These are phyloP conservation scores for Coix lacrymajobi DNA, from an alignment of 176 grass and related monocot genomes.

Conservation along the genomic window DNA sequence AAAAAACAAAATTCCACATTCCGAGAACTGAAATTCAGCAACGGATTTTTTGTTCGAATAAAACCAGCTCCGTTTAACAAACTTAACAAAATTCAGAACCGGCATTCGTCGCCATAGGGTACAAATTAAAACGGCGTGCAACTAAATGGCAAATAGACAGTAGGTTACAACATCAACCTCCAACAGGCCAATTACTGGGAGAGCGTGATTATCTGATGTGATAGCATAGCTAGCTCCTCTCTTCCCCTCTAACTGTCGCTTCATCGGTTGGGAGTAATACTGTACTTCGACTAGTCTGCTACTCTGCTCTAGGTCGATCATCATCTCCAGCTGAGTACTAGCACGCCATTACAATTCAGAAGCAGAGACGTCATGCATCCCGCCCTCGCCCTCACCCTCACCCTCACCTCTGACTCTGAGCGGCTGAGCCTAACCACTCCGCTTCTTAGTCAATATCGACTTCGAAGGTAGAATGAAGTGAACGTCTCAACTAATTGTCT, in stretches of 20 bases:
- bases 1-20: not conserved
- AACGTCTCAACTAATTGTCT: constrained; percentile 8
- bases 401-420: not conserved
- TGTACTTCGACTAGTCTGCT: not conserved
- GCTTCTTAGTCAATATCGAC: not conserved
- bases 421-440: not conserved
- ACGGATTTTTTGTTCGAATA: not conserved
- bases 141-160: not conserved
- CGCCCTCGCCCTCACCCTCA: too few species aligned
- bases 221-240: not conserved
- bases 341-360: not conserved
- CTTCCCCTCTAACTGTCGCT: not conserved
- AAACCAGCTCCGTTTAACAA: not conserved
- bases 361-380: not conserved
- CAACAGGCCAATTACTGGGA: not conserved
- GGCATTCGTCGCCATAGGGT: not conserved
- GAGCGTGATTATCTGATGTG: not conserved
- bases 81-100: not conserved
- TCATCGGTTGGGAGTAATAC: not conserved
- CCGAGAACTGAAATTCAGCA: too few species aligned
- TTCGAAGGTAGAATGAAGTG: not conserved
- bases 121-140: not conserved
- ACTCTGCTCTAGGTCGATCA: too few species aligned
- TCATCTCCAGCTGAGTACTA: too few species aligned
- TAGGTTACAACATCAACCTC: not conserved